Evolutionary conservation across 1,139 yeast species (phyloP).

Genomic region (Hanseniaspora sp.): DNA sequence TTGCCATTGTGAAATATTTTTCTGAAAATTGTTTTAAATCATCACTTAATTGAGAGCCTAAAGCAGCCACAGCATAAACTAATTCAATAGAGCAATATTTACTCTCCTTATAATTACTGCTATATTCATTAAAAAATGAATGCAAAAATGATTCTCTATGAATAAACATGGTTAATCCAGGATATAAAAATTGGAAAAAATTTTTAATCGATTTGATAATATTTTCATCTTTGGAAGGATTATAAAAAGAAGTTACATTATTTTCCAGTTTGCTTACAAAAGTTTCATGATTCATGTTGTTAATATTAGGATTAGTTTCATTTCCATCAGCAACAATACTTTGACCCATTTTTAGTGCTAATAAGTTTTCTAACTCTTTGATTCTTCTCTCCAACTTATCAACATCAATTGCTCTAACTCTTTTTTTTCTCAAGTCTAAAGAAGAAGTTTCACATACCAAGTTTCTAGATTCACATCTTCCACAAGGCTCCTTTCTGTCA

Average conservation of each 20-base stretch:
- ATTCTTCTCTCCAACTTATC: conserved; percentile 27
- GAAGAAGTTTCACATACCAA: conserved; percentile 42
- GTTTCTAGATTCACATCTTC: conserved; percentile 37
- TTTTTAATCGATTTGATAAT: conserved; percentile 40
- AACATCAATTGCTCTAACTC: conserved; percentile 44
- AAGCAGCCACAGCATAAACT: conserved; percentile 41
- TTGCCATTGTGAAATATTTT: conserved; percentile 32
- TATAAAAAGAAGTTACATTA: not conserved
- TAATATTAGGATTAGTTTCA: not conserved
- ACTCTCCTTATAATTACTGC: conserved; percentile 28
- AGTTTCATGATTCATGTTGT: not conserved
- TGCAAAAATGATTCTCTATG: conserved; percentile 55
- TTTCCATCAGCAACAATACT: not conserved
- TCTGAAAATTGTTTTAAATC: conserved; percentile 33
- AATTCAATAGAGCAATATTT: conserved; percentile 44
- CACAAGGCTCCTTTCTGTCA: conserved; percentile 42
- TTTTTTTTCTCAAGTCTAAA: conserved; percentile 43
- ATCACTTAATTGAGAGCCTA: conserved; percentile 40
- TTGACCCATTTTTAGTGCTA: conserved; percentile 19
- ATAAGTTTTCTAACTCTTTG: conserved; percentile 20
- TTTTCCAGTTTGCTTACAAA: not conserved
- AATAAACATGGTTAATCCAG: conserved; percentile 51
- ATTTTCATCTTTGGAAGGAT: conserved; percentile 25
- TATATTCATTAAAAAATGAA: conserved; percentile 39
- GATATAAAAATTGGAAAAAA: conserved; percentile 56